Percentiles rank a stretch among this genome's conserved stretches.
These are phyloP conservation scores for Mitragyna speciosa DNA, from an alignment of 257 asterid species.

Conservation along the genomic window DNA sequence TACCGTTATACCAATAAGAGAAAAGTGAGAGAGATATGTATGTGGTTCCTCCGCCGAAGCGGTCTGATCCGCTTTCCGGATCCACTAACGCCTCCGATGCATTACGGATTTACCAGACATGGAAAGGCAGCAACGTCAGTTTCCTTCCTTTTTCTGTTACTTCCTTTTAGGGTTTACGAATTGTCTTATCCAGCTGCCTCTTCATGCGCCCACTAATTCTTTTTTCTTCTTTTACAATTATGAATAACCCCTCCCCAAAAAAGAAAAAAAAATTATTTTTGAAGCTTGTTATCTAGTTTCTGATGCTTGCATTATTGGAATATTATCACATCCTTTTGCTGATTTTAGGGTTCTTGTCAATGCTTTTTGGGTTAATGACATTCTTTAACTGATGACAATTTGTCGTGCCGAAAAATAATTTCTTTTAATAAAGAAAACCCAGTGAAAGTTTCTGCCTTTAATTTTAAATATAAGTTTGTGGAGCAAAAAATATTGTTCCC, in stretches of 20 bases:
- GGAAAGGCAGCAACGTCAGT: conserved; percentile 98
- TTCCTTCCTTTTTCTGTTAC: neutral
- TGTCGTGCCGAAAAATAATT: neutral
- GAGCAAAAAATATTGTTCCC: neutral
- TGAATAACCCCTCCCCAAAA: too few species aligned
- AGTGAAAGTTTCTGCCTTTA: neutral
- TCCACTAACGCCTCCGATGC: conserved; percentile 61
- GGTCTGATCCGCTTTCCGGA: conserved; percentile 75
- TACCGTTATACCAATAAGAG: neutral
- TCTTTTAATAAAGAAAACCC: too few species aligned
- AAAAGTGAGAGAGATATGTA: conserved; percentile 42
- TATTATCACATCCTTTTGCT: neutral
- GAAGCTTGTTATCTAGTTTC: neutral
- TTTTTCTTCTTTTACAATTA: neutral
- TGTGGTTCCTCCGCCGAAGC: conserved; percentile 82
- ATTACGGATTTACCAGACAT: conserved; percentile 71
- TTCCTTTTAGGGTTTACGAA: neutral
- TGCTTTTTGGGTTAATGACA: neutral
- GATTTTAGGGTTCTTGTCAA: neutral
- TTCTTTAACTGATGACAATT: neutral
- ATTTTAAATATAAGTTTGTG: neutral
- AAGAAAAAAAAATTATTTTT: neutral
- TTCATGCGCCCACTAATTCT: neutral
- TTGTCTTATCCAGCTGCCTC: neutral
- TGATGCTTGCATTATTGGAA: neutral